Evolutionary conservation across 495 filamentous ascomycete genomes (phyloP), one percentile per base, ranked within the genome.

Genomic region (Geopyxis carbonaria): DNA sequence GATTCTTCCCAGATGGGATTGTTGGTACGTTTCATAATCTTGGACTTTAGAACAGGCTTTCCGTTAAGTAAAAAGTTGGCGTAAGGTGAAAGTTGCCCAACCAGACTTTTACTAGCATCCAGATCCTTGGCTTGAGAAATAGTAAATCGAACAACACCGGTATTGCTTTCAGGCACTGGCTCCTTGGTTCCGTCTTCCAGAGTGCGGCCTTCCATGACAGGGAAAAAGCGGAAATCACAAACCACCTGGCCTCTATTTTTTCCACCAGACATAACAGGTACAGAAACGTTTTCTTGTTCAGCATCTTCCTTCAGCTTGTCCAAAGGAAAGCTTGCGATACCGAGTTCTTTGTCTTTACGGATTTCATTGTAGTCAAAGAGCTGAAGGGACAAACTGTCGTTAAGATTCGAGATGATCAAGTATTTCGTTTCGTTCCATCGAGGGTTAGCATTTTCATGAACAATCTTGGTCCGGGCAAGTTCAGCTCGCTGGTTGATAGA

Each of bases 341-440:
- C 91, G 37, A 99, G 73, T 54, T 92, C 82, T 65, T 93, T 93
- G 60, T 95, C 84, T 64, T 95, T 95, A 42, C 89, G 73, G 58
- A 74, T 76, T 34, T 94, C 91, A 46, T 99, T 99, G 69, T 74
- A 95, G 59, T 99, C 89, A 50, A 70, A 94, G 20, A 92, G 55
- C 22, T 76, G 69, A 29, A 95, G 63, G 19, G 83, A 85, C 43
- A 99, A 65, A 11, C 76, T 63, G 52, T 95, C 89, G 32, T 78
- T 77, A 46, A 89, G 76, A 15, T 80, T 91, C 5, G 81, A 87
- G 47, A 99, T 69, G 43, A 95, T 86, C 45, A 94, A 70, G 55
- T 93, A 92, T 50, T 93, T 72, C 0, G 91, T 99, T 57, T 95
- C 89, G 52, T 85, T 84, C 91, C 91, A 99, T 46, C 76, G 71